Percentiles rank a stretch among this genome's conserved stretches.
These are phyloP conservation scores for Geotrichum ghanense DNA, from an alignment of 805 yeast species.

Conservation along the genomic window DNA sequence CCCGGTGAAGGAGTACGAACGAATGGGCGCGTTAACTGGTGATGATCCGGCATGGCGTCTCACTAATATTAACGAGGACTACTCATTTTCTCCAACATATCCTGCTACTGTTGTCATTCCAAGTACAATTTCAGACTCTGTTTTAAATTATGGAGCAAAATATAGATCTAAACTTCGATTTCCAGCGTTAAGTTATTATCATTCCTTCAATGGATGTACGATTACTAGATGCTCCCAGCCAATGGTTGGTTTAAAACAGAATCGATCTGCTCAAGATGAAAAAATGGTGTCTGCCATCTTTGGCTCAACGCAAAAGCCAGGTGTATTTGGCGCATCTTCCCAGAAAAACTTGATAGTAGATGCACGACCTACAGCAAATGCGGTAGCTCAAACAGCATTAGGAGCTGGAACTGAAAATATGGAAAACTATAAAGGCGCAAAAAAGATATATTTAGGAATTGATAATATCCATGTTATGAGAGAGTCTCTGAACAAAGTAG, in stretches of 20 bases:
- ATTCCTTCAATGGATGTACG: constrained; percentile 49
- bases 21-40: constrained; percentile 50
- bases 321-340: constrained; percentile 21
- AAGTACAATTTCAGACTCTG: constrained; percentile 63
- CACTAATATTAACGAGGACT: constrained; percentile 50
- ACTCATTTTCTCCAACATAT: constrained; percentile 56
- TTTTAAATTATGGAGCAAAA: constrained; percentile 71
- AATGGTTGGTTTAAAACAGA: constrained; percentile 77
- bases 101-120: constrained; percentile 67
- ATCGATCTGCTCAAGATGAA: constrained; percentile 87
- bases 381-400: constrained; percentile 89
- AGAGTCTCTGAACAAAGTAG: constrained; percentile 59
- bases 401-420: constrained; percentile 98
- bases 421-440: constrained; percentile 66
- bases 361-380: constrained; percentile 87
- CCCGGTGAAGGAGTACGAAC: constrained; percentile 48
- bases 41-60: constrained; percentile 52
- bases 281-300: constrained; percentile 66
- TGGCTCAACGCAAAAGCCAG: constrained; percentile 36
- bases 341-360: constrained; percentile 68
- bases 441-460: constrained; percentile 73
- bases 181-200: constrained; percentile 72
- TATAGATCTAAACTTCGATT: constrained; percentile 78
- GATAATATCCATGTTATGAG: constrained; percentile 95
- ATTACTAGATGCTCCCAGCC: constrained; percentile 92